These are phyloP conservation scores for Solanum chmielewskii DNA, from an alignment of 257 asterid species.

Conservation along the genomic window DNA sequence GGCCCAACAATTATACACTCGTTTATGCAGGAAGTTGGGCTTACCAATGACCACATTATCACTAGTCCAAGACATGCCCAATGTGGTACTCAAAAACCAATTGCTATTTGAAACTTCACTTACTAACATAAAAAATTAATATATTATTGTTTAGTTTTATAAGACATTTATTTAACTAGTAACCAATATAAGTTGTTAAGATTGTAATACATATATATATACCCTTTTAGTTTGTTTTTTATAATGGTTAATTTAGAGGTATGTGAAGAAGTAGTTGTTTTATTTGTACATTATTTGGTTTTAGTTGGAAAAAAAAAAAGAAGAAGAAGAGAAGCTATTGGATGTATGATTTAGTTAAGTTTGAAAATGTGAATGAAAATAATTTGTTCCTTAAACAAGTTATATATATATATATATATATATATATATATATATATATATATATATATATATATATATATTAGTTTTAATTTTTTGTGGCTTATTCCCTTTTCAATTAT, in stretches of 20 bases:
- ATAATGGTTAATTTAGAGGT: background rate
- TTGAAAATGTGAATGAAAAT: no score
- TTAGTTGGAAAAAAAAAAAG: background rate
- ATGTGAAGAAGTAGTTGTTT: background rate
- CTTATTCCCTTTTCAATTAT: no score
- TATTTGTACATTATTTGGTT: background rate
- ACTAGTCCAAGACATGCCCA: constrained; percentile 50
- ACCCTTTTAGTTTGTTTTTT: background rate
- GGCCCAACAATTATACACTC: constrained; percentile 77
- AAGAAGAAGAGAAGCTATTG: no score
- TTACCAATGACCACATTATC: constrained; percentile 64
- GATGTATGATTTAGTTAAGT: no score
- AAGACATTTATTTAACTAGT: background rate
- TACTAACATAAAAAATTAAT: background rate
- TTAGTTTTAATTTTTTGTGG: no score
- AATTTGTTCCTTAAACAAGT: no score
- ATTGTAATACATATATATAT: background rate
- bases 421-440: no score
- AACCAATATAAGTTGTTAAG: background rate
- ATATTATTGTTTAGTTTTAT: background rate
- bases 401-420: background rate
- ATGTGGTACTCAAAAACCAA: constrained; percentile 3
- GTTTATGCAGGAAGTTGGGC: constrained; percentile 85
- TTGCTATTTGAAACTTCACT: background rate
- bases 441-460: no score